Conservation (phyloP, 306 rosid genomes). For the Trifolium fragiferum region DNA sequence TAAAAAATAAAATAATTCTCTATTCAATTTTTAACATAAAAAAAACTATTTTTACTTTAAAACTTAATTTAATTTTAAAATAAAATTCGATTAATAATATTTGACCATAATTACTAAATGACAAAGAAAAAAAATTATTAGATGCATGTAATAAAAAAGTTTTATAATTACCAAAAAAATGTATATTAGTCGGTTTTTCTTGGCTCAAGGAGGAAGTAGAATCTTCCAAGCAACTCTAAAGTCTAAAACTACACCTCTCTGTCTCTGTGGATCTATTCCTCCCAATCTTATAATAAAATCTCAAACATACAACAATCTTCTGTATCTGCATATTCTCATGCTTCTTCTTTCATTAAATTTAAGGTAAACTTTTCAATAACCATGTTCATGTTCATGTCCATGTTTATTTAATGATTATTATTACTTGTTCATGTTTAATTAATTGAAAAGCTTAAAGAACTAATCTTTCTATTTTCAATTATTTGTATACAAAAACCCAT, state of each 20-base stretch:
- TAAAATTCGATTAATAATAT: too few species aligned
- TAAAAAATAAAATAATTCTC: too few species aligned
- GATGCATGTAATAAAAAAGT: too few species aligned
- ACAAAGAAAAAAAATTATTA: too few species aligned
- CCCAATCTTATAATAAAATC: background rate
- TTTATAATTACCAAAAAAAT: background rate
- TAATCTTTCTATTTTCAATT: constrained; percentile 2
- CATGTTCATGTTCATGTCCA: background rate
- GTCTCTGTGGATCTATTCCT: background rate
- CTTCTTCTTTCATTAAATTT: constrained; percentile 32
- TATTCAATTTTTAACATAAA: too few species aligned
- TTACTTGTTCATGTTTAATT: background rate
- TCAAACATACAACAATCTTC: background rate
- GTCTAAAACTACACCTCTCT: background rate
- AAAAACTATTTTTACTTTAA: too few species aligned
- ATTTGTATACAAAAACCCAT: constrained; percentile 6
- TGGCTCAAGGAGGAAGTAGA: constrained; percentile 45
- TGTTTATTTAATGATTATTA: background rate
- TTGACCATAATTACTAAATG: too few species aligned
- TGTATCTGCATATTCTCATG: constrained; percentile 30
- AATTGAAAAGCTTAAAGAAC: background rate
- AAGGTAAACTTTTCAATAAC: constrained; percentile 38
- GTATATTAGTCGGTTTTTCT: background rate
- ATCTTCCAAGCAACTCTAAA: constrained; percentile 33
- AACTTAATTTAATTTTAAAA: too few species aligned